Base-by-base conservation (phyloP, 1,284 basidiomycete genomes). In the Leccinum solheimii region DNA sequence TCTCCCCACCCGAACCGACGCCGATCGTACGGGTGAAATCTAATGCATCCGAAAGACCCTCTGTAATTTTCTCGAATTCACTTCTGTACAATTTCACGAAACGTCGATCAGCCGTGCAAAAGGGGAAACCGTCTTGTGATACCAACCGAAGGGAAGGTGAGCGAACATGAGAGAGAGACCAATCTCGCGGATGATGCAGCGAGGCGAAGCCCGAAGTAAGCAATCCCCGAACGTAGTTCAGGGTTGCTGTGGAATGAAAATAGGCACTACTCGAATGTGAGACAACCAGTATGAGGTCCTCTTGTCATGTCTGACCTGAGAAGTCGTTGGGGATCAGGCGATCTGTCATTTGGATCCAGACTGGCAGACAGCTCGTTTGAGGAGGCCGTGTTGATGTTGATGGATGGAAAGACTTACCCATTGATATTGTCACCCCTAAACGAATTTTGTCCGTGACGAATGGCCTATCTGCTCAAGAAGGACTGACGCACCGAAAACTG, bases 391-490 rank as follows among this genome's bases (percentile, higher is more conserved):
- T 19, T 8, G 38, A 75, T 63, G 23, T 73, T 69, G 72, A 79
- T n/a, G n/a, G n/a, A 54, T 5, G 26, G 23, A 38, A 48, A 9
- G 32, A 58, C 80, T 58, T 68, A 90, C 80, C 95, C 94, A 67
- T 99, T 98, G 52, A 99, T 91, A 72, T 97, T 98, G 78, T 99
- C 96, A 2, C 97, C 97, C 69, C 95, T 94, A 68, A 21, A 62
- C 32, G 14, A 59, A 56, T 14, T 43, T 45, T 67, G n/a, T 63
- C 49, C 36, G 16, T 21, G 48, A 49, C 10, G 45, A 48, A 30
- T 27, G n/a, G 11, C 16, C 34, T n/a, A 9, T 9, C 16, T 19
- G 49, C 32, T 40, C 57, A 52, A 48, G 52, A 13, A 68, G 32
- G 32, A 14, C 11, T 69, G 38, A 66, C 77, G 50, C 63, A 92